Conservation (phyloP, 2,329 filamentous ascomycete species). For the Fusarium xylarioides region DNA sequence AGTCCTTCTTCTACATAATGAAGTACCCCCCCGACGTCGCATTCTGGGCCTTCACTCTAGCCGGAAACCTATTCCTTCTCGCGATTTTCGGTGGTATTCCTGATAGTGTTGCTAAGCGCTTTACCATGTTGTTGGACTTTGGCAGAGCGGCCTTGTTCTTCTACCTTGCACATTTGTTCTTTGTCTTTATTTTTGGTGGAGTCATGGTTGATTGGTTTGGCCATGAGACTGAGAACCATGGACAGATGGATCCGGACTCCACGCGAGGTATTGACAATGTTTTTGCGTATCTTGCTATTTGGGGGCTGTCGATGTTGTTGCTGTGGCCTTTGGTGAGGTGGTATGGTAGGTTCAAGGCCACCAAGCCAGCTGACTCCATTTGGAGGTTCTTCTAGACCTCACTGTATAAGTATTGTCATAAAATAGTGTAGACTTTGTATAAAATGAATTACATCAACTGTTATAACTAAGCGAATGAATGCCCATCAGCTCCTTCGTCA, state of each 20-base stretch:
- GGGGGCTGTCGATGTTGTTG: slow-evolving; percentile 47
- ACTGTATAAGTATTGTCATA: too few species aligned
- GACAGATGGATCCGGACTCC: slow-evolving; percentile 39
- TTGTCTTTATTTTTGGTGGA: slow-evolving; percentile 44
- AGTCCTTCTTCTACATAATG: slow-evolving; percentile 57
- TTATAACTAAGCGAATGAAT: background rate
- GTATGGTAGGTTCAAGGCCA: slow-evolving; percentile 56
- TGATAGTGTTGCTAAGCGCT: slow-evolving; percentile 36
- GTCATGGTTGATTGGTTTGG: slow-evolving; percentile 47
- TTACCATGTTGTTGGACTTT: slow-evolving; percentile 53
- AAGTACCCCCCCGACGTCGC: slow-evolving; percentile 60
- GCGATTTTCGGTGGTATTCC: slow-evolving; percentile 50
- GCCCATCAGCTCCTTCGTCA: background rate
- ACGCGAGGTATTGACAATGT: slow-evolving; percentile 50
- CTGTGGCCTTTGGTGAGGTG: slow-evolving; percentile 54
- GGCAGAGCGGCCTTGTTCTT: slow-evolving; percentile 59
- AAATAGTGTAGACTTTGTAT: background rate
- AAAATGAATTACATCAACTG: background rate
- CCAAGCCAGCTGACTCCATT: slow-evolving; percentile 53
- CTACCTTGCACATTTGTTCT: slow-evolving; percentile 52
- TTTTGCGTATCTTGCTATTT: slow-evolving; percentile 50
- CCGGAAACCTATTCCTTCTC: slow-evolving; percentile 51
- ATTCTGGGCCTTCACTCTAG: slow-evolving; percentile 54
- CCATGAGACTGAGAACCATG: slow-evolving; percentile 42
- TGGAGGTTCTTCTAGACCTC: slow-evolving; percentile 57